Evolutionary conservation across 495 filamentous ascomycete species (phyloP), one percentile per base, ranked within the genome.

Genomic region (Talaromyces trachyspermus): DNA sequence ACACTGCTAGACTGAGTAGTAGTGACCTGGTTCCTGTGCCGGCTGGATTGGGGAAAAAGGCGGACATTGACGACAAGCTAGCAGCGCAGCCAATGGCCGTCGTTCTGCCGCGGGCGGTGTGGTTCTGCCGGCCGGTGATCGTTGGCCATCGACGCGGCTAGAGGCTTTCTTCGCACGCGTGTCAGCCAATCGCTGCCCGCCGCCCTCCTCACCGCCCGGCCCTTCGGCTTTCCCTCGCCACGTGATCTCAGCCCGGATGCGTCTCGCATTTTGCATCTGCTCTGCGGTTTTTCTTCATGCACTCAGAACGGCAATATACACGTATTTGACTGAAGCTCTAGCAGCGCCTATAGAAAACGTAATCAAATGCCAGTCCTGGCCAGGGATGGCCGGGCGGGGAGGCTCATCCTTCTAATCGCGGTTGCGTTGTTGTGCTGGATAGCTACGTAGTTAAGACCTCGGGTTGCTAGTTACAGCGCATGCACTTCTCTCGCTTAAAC

Each of bases 1-100:
- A 48, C 23, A 19, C 30, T 22, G 45, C 22, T 23, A 20, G n/a
- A n/a, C n/a, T n/a, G n/a, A n/a, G n/a, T n/a, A n/a, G n/a, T n/a
- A n/a, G n/a, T 14, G 46, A 32, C 26, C 25, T 48, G 29, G 23
- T 37, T 46, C 43, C 39, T 42, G 39, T 42, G 39, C 39, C 39
- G 39, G 32, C n/a, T 23, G 39, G 67, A 65, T 60, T 56, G 50
- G 57, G 57, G 51, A 55, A 55, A 54, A 50, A 49, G 43, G 46
- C 33, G 11, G 19, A 55, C 58, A 53, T 61, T 54, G 25, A n/a
- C n/a, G n/a, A n/a, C n/a, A n/a, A n/a, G 4, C 49, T 60, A 57
- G 60, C 59, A 55, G 58, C 56, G 54, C 47, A 42, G 54, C 35
- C 54, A 33, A 46, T 32, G 14, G 32, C 9, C 12, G 4, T 5